These are phyloP conservation scores for Waitea zeae DNA, from an alignment of 1,284 basidiomycete species.

Conservation along the genomic window DNA sequence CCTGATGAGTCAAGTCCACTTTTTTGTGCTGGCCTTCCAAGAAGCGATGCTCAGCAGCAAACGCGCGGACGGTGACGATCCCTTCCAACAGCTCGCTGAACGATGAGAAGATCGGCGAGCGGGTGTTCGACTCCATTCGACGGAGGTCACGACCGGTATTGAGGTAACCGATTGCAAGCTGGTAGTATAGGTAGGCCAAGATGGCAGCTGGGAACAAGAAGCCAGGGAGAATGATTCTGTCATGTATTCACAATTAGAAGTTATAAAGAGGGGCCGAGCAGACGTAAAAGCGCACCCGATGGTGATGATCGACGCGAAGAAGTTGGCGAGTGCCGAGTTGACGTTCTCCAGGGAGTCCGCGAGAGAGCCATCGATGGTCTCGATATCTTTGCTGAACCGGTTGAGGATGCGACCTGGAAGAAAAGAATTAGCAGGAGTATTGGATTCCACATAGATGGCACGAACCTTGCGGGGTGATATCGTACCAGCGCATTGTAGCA, in stretches of 20 bases:
- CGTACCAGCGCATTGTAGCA: slow-evolving; percentile 42
- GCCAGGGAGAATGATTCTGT: slow-evolving; percentile 50
- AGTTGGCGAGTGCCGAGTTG: slow-evolving; percentile 54
- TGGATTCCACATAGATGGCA: too few species aligned
- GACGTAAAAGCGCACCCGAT: too few species aligned
- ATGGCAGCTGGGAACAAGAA: slow-evolving; percentile 58
- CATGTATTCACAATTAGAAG: too few species aligned
- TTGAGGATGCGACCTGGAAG: slow-evolving; percentile 51
- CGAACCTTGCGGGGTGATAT: slow-evolving; percentile 31
- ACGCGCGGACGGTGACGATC: slow-evolving; percentile 78
- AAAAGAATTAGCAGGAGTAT: too few species aligned
- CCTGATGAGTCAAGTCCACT: slow-evolving; percentile 49
- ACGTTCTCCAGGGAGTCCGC: slow-evolving; percentile 55
- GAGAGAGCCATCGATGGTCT: slow-evolving; percentile 62
- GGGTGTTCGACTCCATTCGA: slow-evolving; percentile 59
- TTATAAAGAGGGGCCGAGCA: too few species aligned
- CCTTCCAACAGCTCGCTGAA: slow-evolving; percentile 71
- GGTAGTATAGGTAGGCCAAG: slow-evolving; percentile 44
- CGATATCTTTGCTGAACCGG: slow-evolving; percentile 61
- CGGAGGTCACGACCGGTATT: slow-evolving; percentile 64
- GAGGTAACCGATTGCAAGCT: slow-evolving; percentile 55
- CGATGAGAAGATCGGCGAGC: slow-evolving; percentile 60
- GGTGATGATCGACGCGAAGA: slow-evolving; percentile 51
- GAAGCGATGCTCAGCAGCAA: slow-evolving; percentile 68
- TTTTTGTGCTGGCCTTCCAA: slow-evolving; percentile 52